Conservation (phyloP, 805 yeast species). For the Kazachstania viticola region DNA sequence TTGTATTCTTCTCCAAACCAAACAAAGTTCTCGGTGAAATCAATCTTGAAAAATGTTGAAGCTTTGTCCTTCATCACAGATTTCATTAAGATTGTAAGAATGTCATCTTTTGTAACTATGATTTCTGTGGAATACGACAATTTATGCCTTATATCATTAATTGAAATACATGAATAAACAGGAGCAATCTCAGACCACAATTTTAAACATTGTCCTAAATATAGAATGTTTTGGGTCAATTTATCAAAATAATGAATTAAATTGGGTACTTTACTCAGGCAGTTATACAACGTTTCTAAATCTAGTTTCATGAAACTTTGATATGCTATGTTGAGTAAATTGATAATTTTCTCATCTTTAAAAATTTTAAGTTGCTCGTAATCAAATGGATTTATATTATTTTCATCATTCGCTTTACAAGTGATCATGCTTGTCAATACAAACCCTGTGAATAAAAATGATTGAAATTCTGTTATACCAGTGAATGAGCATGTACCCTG, state of each 20-base stretch:
- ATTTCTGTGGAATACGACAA: slow-evolving; percentile 5
- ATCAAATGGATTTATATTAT: slow-evolving; percentile 21
- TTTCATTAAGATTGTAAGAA: slow-evolving; percentile 20
- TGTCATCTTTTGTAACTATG: slow-evolving; percentile 13
- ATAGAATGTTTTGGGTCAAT: slow-evolving; percentile 9
- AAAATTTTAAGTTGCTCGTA: slow-evolving; percentile 18
- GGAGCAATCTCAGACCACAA: slow-evolving; percentile 21
- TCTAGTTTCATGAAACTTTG: slow-evolving; percentile 8
- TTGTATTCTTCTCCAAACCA: slow-evolving; percentile 20
- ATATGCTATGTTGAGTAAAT: slow-evolving; percentile 8
- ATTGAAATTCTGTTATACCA: too few species aligned
- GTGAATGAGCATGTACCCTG: too few species aligned
- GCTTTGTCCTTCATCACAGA: slow-evolving; percentile 21
- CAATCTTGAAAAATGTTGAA: slow-evolving; percentile 19
- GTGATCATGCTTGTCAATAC: slow-evolving; percentile 16
- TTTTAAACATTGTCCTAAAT: slow-evolving; percentile 12
- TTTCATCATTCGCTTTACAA: slow-evolving; percentile 4
- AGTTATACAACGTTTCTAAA: slow-evolving; percentile 6
- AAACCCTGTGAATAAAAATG: slow-evolving; percentile 16
- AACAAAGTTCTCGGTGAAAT: slow-evolving; percentile 17
- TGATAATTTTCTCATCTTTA: slow-evolving; percentile 6
- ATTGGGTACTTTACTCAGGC: slow-evolving; percentile 7
- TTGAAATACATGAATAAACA: slow-evolving; percentile 19
- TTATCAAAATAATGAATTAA: slow-evolving; percentile 4
- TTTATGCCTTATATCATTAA: slow-evolving; percentile 13